Evolutionary conservation across 208 protist species (phyloP).

Genomic region (Trypanosoma melophagium): DNA sequence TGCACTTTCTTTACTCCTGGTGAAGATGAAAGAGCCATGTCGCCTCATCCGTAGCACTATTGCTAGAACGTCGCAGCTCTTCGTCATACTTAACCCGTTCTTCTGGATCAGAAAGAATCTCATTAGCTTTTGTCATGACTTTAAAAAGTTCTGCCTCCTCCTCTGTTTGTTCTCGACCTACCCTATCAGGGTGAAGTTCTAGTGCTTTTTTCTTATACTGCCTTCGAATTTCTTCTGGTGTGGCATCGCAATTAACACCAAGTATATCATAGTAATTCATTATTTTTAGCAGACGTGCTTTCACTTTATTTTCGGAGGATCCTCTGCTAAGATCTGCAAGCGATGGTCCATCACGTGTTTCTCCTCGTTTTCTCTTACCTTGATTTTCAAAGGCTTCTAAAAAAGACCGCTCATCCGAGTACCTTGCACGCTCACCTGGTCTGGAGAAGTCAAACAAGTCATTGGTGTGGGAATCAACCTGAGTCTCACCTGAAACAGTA

Average conservation of each 20-base stretch:
- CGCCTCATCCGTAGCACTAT: slow-evolving; percentile 3
- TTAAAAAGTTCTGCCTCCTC: slow-evolving; percentile 90
- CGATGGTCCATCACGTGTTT: slow-evolving; percentile 21
- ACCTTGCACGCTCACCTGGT: slow-evolving; percentile 39
- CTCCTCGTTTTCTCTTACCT: slow-evolving; percentile 32
- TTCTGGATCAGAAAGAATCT: slow-evolving; percentile 68
- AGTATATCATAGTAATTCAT: slow-evolving; percentile 93
- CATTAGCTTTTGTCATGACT: slow-evolving; percentile 87
- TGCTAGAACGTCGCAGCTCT: slow-evolving; percentile 25
- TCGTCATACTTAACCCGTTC: slow-evolving; percentile 68
- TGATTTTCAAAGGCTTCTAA: slow-evolving; percentile 71
- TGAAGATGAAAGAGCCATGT: slow-evolving; percentile 57
- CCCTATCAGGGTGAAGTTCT: slow-evolving; percentile 84
- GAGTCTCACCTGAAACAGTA: slow-evolving; percentile 29
- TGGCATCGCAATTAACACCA: slow-evolving; percentile 65
- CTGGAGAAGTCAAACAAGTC: slow-evolving; percentile 71
- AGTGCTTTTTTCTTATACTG: slow-evolving; percentile 86
- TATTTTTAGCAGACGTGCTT: slow-evolving; percentile 69
- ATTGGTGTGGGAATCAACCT: slow-evolving; percentile 27
- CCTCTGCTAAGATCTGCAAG: slow-evolving; percentile 29
- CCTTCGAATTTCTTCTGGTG: slow-evolving; percentile 67
- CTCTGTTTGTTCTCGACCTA: slow-evolving; percentile 51
- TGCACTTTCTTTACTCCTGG: slow-evolving; percentile 1
- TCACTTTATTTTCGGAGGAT: slow-evolving; percentile 60
- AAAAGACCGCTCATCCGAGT: slow-evolving; percentile 58